Base-by-base conservation (phyloP, 768 basidiomycete species). In the Boletus reticuloceps region DNA sequence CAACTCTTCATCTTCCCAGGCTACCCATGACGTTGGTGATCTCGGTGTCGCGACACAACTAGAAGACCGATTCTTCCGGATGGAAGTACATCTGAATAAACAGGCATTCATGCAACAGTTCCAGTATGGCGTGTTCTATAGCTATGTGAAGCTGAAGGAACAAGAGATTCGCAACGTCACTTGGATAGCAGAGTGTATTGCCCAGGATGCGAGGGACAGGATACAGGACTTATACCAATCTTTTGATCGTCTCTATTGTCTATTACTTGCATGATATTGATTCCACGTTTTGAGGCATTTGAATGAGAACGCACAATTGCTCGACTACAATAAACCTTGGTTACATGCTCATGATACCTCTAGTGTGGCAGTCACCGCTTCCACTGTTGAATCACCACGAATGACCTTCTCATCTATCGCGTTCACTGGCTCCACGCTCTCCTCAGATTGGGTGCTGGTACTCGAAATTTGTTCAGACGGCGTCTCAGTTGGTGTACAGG, bases 131-230 rank as follows among this genome's bases (percentile, higher is more conserved):
- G 85, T 96, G 36, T 98, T 94, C 69, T 94, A 91, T 69, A 86
- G 86, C 67, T 98, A 95, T 69, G 81, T 97, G 72, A 92, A 91
- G 74, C 74, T 93, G 73, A 92, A 91, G 77, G 91, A 94, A 73
- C 89, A 92, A 76, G 91, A 94, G 75, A 89, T 93, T 58, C 79
- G 91, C 58, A 92, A 89, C 64, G 64, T 94, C 63, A 91, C 89
- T 29, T 94, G 91, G 92, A 94, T 97, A 73, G 93, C 94, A 51
- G 96, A 98, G 76, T 98, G 96, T 73, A 97, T 98, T 63, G 94
- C 94, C 10, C 96, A 98, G 77, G 88, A 96, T 75, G 94, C 94
- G 42, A 86, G 88, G 73, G 92, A 97, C 66, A 85, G 96, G 75
- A 94, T 98, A 75, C 86, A 93, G 68, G 93, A 96, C 74, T 94